Conservation (phyloP, 805 yeast species). For the Isabelozyma gotoi region DNA sequence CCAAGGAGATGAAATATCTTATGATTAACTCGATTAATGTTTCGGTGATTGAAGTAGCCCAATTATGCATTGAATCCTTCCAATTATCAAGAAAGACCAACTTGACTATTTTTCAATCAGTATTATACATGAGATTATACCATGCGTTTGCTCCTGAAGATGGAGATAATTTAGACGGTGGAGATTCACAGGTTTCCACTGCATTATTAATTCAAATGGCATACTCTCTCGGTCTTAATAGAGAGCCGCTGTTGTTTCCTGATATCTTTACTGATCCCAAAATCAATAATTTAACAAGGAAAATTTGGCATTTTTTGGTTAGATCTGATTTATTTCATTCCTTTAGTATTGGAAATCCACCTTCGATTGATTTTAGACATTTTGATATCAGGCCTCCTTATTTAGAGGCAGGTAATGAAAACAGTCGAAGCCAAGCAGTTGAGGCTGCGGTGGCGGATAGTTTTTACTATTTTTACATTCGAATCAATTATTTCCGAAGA, state of each 20-base stretch:
- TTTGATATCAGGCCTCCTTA: conserved; percentile 15
- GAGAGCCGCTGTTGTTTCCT: conserved; percentile 51
- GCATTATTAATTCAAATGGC: conserved; percentile 62
- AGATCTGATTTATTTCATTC: conserved; percentile 23
- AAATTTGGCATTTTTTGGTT: conserved; percentile 21
- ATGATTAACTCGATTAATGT: conserved; percentile 17
- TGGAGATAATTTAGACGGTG: conserved; percentile 55
- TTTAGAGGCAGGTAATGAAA: conserved; percentile 12
- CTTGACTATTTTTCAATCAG: conserved; percentile 50
- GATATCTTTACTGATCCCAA: conserved; percentile 15
- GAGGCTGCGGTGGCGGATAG: conserved; percentile 11
- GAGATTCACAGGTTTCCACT: conserved; percentile 50
- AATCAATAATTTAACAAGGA: conserved; percentile 19
- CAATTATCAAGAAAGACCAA: conserved; percentile 29
- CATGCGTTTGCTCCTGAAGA: conserved; percentile 44
- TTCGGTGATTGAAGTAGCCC: conserved; percentile 21
- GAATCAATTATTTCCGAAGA: conserved; percentile 6
- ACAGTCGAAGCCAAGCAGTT: conserved; percentile 10
- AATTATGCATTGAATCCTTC: conserved; percentile 23
- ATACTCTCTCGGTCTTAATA: conserved; percentile 57
- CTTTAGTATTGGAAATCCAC: conserved; percentile 19
- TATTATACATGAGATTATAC: conserved; percentile 48
- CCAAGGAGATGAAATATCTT: conserved; percentile 15
- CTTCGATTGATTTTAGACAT: conserved; percentile 6
- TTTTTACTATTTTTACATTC: conserved; percentile 8